Base-by-base conservation (phyloP, 1,139 yeast genomes). In the Kodamaea plutei region DNA sequence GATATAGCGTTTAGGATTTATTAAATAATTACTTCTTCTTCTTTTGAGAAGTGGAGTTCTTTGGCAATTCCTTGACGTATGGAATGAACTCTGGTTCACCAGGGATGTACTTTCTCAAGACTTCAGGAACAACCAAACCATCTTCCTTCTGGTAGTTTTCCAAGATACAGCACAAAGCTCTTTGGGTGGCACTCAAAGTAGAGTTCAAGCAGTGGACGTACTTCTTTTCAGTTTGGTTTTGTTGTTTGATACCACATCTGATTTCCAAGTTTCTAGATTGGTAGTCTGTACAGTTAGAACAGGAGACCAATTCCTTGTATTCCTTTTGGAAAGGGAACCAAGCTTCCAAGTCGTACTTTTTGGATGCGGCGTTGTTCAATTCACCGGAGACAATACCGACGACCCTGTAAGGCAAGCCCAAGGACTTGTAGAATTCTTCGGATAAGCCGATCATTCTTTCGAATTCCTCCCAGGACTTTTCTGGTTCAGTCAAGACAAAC, bases 321-420 rank as follows among this genome's bases (percentile, higher is more conserved):
- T 93, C 98, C 62, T 88, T 76, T 73, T 91, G 98, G 84, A 73
- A 91, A 55, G 99, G 99, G 94, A 91, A 93, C 99, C 99, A 91
- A 28, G 99, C 99, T 72, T 91, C 99, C 57, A 91, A 75, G 67
- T 91, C 99, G 70, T 82, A 91, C 67, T 91, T 91, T 74, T 91
- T 91, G 46, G 98, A 96, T 40, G 98, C 98, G 35, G 99, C 97
- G 51, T 93, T 91, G 75, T 93, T 93, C 58, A 93, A 79, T 68
- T 91, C 99, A 47, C 98, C 98, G 40, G 96, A 85, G 40, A 93
- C 98, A 62, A 93, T 91, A 47, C 95, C 95, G 41, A 93, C 98
- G 39, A 91, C 93, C 62, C 97, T 79, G 75, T 91, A 91, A 42
- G 98, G 98, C 52, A 91, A 69, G 28, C 89, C 89, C 48, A 91